Base-by-base conservation (phyloP, 1,284 basidiomycete genomes). In the Macrocybe sp. region DNA sequence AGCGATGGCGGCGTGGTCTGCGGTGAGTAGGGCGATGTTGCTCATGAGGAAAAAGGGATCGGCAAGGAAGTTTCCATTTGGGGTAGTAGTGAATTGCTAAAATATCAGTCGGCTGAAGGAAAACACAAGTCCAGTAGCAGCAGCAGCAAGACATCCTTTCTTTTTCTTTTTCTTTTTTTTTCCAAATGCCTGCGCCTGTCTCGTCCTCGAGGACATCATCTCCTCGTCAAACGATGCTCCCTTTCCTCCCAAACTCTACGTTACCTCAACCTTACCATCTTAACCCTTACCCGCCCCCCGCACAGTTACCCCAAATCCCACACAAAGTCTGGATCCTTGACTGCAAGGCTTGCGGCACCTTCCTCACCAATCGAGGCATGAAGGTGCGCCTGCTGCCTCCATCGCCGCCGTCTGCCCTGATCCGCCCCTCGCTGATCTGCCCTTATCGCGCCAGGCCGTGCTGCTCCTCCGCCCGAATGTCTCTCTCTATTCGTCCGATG, bases 291-390 rank as follows among this genome's bases (percentile, higher is more conserved):
- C 68, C 69, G 12, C 52, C 60, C 37, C 60, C 65, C 33, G 62
- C 65, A 28, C 64, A 68, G 6, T 62, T 67, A 2, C 70, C 69
- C 11, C 66, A 67, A 37, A 60, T 77, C 46, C 64, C 73, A 2
- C 83, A 85, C 66, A 83, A 85, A 63, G 88, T 92, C 47, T 92
- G 87, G 77, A 78, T 89, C 31, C 67, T 92, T 47, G 83, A 89
- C 62, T 92, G 90, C 67, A 81, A 75, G 55, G 74, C 79, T 12
- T 92, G 89, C 62, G 73, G 75, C 33, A 78, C 73, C 40, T 92
- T 92, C 62, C 65, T 92, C 41, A 87, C 87, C 12, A 90, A 92
- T 63, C 78, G 90, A 12, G 89, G 84, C 43, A 92, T 92, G 89
- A 88, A 88, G 75, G 86, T 81, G 55, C 60, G 73, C 68, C 22